Conservation (phyloP, 148 eudicot species). For the Gaultheria prostrata region DNA sequence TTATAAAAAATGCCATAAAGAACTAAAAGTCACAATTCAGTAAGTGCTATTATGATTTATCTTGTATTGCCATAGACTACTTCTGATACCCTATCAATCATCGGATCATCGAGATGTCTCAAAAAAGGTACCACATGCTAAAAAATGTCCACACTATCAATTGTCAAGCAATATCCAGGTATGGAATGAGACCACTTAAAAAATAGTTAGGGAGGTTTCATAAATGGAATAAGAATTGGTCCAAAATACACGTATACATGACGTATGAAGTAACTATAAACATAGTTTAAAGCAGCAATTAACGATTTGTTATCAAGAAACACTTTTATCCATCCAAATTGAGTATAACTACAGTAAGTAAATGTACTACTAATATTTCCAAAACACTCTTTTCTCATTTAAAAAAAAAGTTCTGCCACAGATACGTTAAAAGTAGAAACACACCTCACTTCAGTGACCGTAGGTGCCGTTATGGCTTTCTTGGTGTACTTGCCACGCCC, state of each 20-base stretch:
- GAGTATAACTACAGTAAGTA: neutral
- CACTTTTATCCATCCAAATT: neutral
- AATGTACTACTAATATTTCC: neutral
- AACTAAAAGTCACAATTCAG: neutral
- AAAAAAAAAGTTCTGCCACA: neutral
- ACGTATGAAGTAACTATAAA: no score
- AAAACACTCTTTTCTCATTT: neutral
- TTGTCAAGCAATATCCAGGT: neutral
- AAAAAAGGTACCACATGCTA: neutral
- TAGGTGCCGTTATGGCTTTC: constrained; percentile 53
- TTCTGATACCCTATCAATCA: neutral
- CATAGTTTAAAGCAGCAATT: neutral
- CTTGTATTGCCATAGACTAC: neutral
- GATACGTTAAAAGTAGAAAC: neutral
- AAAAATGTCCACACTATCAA: neutral
- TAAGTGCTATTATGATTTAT: neutral
- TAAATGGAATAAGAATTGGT: neutral
- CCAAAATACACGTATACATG: neutral
- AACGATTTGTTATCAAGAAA: neutral
- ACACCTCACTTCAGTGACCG: constrained; percentile 92
- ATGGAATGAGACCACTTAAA: neutral
- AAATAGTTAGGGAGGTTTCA: neutral
- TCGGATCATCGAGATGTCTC: neutral
- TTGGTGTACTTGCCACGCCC: constrained; percentile 83
- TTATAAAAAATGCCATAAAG: neutral